Evolutionary conservation across 805 yeast species (phyloP).

Genomic region (Hanseniaspora nectarophila): DNA sequence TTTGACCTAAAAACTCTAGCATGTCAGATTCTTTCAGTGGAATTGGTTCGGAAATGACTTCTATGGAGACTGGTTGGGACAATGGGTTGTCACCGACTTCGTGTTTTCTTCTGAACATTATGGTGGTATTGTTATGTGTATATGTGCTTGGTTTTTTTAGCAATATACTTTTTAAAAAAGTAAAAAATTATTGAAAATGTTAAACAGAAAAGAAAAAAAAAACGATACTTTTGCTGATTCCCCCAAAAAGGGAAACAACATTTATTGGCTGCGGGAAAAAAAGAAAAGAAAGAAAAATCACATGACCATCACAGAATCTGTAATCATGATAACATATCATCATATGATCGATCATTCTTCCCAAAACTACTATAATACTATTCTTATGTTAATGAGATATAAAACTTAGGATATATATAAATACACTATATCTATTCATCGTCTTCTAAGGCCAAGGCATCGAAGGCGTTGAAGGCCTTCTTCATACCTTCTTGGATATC

Average conservation of each 20-base stretch:
- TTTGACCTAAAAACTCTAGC: slow-evolving; percentile 10
- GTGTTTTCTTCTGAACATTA: slow-evolving; percentile 15
- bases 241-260: not conserved
- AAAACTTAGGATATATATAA: too few relatives aligned
- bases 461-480: slow-evolving; percentile 65
- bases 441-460: slow-evolving; percentile 53
- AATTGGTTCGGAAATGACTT: slow-evolving; percentile 1
- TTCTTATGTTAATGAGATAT: too few relatives aligned
- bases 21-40: slow-evolving; percentile 11
- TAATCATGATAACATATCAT: too few relatives aligned
- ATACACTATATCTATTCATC: slow-evolving; percentile 34
- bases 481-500: slow-evolving; percentile 61
- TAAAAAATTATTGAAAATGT: not conserved
- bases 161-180: not conserved
- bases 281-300: not conserved
- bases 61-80: slow-evolving; percentile 13
- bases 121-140: not conserved
- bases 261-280: not conserved
- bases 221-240: not conserved
- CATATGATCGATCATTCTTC: too few relatives aligned
- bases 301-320: not conserved
- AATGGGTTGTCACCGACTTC: slow-evolving; percentile 15
- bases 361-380: too few relatives aligned
- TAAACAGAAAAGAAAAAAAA: not conserved
- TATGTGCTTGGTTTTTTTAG: not conserved